phyloP scores from a whole-genome alignment of 208 protist genomes.

The Crithidia sp. region DNA sequence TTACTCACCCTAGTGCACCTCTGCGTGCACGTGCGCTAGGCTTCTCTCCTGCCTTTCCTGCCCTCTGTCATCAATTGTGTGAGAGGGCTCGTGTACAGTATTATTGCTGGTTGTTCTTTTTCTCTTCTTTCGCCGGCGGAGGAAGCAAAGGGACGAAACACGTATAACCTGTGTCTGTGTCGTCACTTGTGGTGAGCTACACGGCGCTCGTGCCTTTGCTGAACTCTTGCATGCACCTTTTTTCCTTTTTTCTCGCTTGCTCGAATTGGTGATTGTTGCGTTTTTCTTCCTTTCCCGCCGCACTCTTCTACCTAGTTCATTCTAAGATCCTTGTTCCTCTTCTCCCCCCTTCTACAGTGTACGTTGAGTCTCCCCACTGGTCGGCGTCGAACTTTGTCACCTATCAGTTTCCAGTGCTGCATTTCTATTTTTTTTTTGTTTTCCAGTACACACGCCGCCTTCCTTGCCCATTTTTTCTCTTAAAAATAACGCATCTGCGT shows the following conservation, averaged over 20 bases:
- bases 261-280: constrained; percentile 5
- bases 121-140: background rate
- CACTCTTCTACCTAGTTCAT: background rate
- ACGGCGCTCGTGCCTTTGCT: too few species aligned
- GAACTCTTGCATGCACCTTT: background rate
- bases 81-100: background rate
- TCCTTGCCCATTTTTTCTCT: background rate
- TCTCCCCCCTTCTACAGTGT: too few species aligned
- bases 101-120: background rate
- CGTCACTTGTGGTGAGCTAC: too few species aligned
- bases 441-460: background rate
- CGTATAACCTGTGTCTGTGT: too few species aligned
- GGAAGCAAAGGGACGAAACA: too few species aligned
- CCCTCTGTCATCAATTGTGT: too few species aligned
- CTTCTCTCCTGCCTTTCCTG: background rate
- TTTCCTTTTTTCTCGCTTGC: constrained; percentile 9
- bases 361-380: too few species aligned
- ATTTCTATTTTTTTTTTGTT: background rate
- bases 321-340: too few species aligned
- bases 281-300: constrained; percentile 13
- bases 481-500: too few species aligned
- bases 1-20: background rate
- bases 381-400: too few species aligned
- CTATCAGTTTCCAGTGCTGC: too few species aligned
- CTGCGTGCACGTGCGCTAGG: too few species aligned